A percentile compares a stretch with the other conserved stretches of the same genome.
Conservation (phyloP, 768 basidiomycete genomes). For the Rhizopogon vesiculosus region DNA sequence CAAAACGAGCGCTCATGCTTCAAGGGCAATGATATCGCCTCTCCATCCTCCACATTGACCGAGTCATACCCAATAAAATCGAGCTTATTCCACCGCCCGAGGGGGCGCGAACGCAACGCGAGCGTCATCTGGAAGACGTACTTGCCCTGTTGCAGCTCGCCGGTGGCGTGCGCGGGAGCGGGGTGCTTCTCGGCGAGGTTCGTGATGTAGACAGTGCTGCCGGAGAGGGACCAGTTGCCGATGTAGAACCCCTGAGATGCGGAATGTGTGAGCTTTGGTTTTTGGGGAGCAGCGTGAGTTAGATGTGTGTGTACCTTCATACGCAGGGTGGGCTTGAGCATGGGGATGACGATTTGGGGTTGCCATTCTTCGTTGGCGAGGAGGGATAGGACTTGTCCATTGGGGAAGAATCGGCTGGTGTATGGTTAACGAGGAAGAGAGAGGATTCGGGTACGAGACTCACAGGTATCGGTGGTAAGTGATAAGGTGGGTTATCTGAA, state of each 20-base stretch:
- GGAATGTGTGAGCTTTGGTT: slow-evolving; percentile 1
- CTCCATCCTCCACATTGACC: slow-evolving; percentile 72
- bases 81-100: slow-evolving; percentile 80
- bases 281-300: background rate
- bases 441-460: slow-evolving; percentile 19
- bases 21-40: slow-evolving; percentile 60
- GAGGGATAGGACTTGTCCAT: slow-evolving; percentile 82
- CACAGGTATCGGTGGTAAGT: slow-evolving; percentile 92
- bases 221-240: slow-evolving; percentile 69
- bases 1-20: slow-evolving; percentile 90
- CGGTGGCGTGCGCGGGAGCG: slow-evolving; percentile 6
- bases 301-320: slow-evolving; percentile 52
- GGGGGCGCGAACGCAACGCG: slow-evolving; percentile 63
- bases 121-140: slow-evolving; percentile 78
- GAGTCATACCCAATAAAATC: slow-evolving; percentile 72
- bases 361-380: slow-evolving; percentile 74
- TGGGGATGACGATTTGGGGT: slow-evolving; percentile 69
- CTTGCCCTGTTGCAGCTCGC: slow-evolving; percentile 25
- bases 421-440: slow-evolving; percentile 2
- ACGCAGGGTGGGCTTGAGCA: slow-evolving; percentile 69
- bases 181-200: slow-evolving; percentile 52
- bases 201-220: slow-evolving; percentile 52
- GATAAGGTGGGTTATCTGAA: slow-evolving; percentile 75
- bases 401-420: slow-evolving; percentile 77
- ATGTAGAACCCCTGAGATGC: slow-evolving; percentile 60